Evolutionary conservation across 129 eudicot species (phyloP).

Genomic region (Saposhnikovia divaricata): DNA sequence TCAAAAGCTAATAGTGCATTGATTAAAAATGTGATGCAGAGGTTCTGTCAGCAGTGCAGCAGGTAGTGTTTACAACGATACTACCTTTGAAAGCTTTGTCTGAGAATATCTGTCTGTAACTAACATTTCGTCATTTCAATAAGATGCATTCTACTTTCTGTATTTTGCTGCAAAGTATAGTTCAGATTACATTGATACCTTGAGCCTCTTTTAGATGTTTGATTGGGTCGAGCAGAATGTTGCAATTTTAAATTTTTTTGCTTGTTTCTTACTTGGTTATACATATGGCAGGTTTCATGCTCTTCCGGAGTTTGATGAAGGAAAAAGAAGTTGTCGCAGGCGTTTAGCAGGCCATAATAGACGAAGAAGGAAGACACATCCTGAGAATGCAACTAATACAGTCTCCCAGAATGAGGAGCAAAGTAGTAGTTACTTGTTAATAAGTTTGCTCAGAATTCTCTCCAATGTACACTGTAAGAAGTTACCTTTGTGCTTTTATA

Average conservation of each 20-base stretch:
- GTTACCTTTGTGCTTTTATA: not conserved
- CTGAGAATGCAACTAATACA: conserved; percentile 15
- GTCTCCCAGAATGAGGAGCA: conserved; percentile 19
- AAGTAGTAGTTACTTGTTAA: conserved; percentile 15
- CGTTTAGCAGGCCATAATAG: conserved; percentile 35
- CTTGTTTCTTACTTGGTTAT: not conserved
- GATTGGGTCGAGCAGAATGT: not conserved
- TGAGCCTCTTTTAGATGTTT: not conserved
- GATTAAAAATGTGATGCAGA: conserved; percentile 25
- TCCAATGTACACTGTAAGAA: conserved; percentile 25
- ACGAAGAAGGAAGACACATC: conserved; percentile 28
- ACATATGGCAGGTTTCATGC: conserved; percentile 21
- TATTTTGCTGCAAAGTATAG: not conserved
- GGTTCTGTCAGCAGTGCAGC: conserved; percentile 36
- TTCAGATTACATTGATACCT: not conserved
- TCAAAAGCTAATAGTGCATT: conserved; percentile 28
- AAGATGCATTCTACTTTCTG: not conserved
- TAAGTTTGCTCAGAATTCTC: conserved; percentile 22
- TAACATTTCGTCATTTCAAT: not conserved
- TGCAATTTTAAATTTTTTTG: not conserved
- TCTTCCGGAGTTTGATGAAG: conserved; percentile 33
- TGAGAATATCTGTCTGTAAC: not conserved
- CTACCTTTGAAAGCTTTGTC: not conserved
- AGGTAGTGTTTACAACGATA: conserved; percentile 10
- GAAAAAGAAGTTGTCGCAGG: conserved; percentile 29